These are phyloP conservation scores for Ceratocystis colombiana DNA, from an alignment of 2,329 filamentous ascomycete genomes.

Conservation along the genomic window DNA sequence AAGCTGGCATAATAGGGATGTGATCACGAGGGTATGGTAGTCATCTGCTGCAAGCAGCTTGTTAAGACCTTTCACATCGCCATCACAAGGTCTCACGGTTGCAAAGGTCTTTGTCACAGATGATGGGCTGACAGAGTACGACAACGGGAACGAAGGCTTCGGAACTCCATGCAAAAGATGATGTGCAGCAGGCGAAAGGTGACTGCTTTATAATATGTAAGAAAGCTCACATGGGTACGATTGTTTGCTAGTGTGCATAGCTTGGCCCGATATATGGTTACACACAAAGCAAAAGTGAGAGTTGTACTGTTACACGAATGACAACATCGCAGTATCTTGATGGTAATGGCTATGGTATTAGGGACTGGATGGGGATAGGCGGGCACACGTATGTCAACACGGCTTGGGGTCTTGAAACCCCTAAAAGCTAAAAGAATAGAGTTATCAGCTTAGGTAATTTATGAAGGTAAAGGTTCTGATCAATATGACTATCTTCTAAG, in stretches of 20 bases:
- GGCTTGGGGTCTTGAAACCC: no score
- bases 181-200: background rate
- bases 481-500: no score
- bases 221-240: background rate
- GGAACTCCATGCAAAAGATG: background rate
- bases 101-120: background rate
- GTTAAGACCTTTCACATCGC: background rate
- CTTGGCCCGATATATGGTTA: background rate
- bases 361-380: no score
- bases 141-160: background rate
- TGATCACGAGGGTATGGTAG: background rate
- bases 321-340: background rate
- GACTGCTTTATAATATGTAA: background rate
- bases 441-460: no score
- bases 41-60: background rate
- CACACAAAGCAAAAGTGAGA: background rate
- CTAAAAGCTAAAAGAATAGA: no score
- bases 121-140: background rate
- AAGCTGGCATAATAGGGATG: background rate
- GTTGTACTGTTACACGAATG: background rate
- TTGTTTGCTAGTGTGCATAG: background rate
- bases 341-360: background rate
- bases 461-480: no score
- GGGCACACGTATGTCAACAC: no score
- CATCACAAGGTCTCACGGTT: background rate